Evolutionary conservation across 176 grass and related monocot genomes (phyloP).

Genomic region (Oryza meridionalis): DNA sequence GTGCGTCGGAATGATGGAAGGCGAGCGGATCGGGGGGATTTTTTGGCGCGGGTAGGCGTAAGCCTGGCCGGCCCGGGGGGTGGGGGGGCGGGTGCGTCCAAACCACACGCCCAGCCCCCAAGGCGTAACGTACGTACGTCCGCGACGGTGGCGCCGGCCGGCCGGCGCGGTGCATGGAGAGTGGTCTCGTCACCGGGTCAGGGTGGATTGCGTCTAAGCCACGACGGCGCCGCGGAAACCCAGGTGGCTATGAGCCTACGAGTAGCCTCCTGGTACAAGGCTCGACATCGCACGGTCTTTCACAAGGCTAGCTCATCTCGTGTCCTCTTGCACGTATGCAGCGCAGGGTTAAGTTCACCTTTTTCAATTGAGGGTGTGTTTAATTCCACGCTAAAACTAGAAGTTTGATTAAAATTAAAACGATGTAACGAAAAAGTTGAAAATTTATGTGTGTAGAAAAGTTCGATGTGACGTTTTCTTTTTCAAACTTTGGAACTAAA

Average conservation of each 20-base stretch:
- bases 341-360: too few relatives aligned
- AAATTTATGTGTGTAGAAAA: too few relatives aligned
- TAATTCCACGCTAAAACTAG: too few relatives aligned
- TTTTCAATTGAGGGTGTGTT: too few relatives aligned
- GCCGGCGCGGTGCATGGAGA: neutral
- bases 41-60: neutral
- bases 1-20: slow-evolving; percentile 57
- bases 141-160: neutral
- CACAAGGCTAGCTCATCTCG: neutral
- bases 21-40: neutral
- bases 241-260: neutral
- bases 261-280: neutral
- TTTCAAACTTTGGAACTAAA: too few relatives aligned
- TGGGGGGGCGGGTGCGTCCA: neutral
- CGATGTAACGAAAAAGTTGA: too few relatives aligned
- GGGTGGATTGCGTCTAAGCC: slow-evolving; percentile 27
- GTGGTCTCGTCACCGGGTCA: neutral
- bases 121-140: neutral
- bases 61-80: too few relatives aligned
- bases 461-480: too few relatives aligned
- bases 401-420: too few relatives aligned
- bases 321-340: too few relatives aligned
- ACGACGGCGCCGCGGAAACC: slow-evolving; percentile 27
- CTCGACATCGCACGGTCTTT: slow-evolving; percentile 18
- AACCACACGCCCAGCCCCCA: slow-evolving; percentile 31